Conservation (phyloP, 192 early-diverging fungal species). For the Allomyces javanicus region DNA sequence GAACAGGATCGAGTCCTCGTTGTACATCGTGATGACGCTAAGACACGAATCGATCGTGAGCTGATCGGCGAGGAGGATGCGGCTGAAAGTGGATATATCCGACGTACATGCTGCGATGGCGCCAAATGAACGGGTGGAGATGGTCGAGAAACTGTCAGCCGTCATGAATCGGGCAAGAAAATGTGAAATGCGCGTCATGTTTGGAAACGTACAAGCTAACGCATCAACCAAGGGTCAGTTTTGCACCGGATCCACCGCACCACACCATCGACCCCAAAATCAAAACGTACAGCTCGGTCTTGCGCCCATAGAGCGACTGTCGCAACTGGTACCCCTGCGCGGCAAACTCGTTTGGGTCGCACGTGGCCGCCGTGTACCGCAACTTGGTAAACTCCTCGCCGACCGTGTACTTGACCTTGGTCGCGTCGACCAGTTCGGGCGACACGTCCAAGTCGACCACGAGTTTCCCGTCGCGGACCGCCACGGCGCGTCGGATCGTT, state of each 20-base stretch:
- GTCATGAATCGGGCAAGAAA: too few species aligned
- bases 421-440: not conserved
- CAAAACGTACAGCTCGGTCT: conserved; percentile 49
- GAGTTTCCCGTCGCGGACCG: not conserved
- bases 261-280: too few species aligned
- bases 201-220: too few species aligned
- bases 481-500: not conserved
- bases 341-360: conserved; percentile 40
- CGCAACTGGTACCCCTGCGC: conserved; percentile 39
- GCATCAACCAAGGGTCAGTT: too few species aligned
- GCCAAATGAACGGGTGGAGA: too few species aligned
- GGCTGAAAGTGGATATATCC: too few species aligned
- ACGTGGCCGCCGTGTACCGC: conserved; percentile 53
- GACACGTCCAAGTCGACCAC: not conserved
- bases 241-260: too few species aligned
- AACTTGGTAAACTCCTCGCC: conserved; percentile 72
- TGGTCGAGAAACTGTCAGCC: too few species aligned
- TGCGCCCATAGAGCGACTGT: conserved; percentile 43
- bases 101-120: too few species aligned
- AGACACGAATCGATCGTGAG: conserved; percentile 10
- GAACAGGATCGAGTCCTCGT: conserved; percentile 79
- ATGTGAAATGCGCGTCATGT: too few species aligned
- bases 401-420: conserved; percentile 20
- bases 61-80: too few species aligned
- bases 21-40: conserved; percentile 84